A percentile compares a stretch with the other conserved stretches of the same genome.
Evolutionary conservation across 169 alveolate species (phyloP).

Genomic region (Eimeria acervulina): DNA sequence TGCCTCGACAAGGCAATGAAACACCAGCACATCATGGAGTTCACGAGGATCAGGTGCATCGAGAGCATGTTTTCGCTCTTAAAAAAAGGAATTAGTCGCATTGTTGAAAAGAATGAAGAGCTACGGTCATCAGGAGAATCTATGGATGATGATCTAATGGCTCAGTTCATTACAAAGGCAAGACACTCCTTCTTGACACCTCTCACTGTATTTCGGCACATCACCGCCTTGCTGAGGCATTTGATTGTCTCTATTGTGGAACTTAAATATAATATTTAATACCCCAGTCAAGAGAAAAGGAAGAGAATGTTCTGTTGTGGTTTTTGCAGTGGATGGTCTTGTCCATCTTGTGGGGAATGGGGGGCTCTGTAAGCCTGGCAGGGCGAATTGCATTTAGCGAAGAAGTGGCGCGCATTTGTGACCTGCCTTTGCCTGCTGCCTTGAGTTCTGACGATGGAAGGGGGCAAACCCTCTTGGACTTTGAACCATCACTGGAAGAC

Average conservation of each 20-base stretch:
- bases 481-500: slow-evolving; percentile 95
- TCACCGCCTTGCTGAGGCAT: not conserved
- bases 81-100: slow-evolving; percentile 84
- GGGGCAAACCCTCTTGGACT: slow-evolving; percentile 93
- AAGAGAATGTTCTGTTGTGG: slow-evolving; percentile 84
- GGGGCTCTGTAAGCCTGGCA: slow-evolving; percentile 95
- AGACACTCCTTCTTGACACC: not conserved
- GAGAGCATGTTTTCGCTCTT: slow-evolving; percentile 95
- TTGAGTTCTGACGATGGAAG: not conserved
- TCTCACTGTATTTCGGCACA: not conserved
- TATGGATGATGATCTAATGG: slow-evolving; percentile 51
- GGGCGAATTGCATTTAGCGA: slow-evolving; percentile 92
- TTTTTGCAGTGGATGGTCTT: slow-evolving; percentile 91
- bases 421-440: slow-evolving; percentile 79
- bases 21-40: slow-evolving; percentile 96
- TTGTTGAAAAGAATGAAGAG: slow-evolving; percentile 64
- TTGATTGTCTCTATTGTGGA: not conserved
- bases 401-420: slow-evolving; percentile 90
- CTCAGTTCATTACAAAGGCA: slow-evolving; percentile 61
- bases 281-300: not conserved
- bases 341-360: slow-evolving; percentile 96
- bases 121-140: slow-evolving; percentile 49
- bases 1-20: slow-evolving; percentile 89
- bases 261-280: not conserved
- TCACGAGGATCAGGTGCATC: slow-evolving; percentile 94